These are phyloP conservation scores for Parastagonospora avenae DNA, from an alignment of 2,329 filamentous ascomycete species.

Conservation along the genomic window DNA sequence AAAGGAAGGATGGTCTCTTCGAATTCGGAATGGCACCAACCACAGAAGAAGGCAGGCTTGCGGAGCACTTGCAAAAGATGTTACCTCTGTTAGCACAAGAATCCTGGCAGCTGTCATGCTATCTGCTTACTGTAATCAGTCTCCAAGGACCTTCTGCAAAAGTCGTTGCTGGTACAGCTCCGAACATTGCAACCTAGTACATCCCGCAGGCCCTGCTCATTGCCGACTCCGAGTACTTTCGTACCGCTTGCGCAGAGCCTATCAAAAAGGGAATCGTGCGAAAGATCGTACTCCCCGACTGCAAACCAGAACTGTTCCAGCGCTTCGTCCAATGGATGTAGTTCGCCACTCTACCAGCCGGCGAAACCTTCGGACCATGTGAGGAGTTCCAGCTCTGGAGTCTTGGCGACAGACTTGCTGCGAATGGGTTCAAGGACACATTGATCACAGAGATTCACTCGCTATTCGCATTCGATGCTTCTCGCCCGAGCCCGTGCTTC, in stretches of 20 bases:
- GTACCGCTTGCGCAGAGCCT: neutral
- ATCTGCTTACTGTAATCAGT: neutral
- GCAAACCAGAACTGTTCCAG: neutral
- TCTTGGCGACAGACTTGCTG: constrained; percentile 1
- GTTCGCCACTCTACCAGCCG: neutral
- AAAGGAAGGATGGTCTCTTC: too few species aligned
- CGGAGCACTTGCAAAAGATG: too few species aligned
- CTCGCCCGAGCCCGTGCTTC: too few species aligned
- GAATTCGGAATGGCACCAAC: too few species aligned
- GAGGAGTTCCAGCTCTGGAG: constrained; percentile 2
- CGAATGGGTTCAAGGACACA: constrained; percentile 1
- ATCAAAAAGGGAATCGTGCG: neutral
- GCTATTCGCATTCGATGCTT: too few species aligned
- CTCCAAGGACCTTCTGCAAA: neutral
- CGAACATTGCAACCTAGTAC: neutral
- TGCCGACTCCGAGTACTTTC: constrained; percentile 1
- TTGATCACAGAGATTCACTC: too few species aligned
- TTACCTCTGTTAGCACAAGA: too few species aligned
- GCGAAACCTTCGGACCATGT: neutral
- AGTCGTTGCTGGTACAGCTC: neutral
- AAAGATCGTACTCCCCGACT: neutral
- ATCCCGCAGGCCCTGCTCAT: constrained; percentile 4
- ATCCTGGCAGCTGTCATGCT: too few species aligned
- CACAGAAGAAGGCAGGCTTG: too few species aligned
- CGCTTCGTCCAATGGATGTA: constrained; percentile 8